A percentile compares a stretch with the other conserved stretches of the same genome.
phyloP scores from a whole-genome alignment of 345 rosid genomes.

The Gossypium rotundifolium region DNA sequence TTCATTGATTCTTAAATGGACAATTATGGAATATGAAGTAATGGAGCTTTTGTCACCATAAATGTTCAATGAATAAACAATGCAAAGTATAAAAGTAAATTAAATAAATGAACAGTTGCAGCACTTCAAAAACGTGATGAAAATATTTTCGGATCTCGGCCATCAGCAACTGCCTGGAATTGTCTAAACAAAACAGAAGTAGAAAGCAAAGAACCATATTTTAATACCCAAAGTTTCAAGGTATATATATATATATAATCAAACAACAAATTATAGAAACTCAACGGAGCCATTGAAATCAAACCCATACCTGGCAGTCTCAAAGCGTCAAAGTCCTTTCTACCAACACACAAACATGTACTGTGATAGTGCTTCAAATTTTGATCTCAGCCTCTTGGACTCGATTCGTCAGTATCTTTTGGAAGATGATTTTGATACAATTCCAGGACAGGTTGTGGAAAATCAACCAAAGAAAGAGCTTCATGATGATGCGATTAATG shows the following conservation, averaged over 20 bases:
- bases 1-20: too few relatives aligned
- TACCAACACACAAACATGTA: neutral
- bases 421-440: slow-evolving; percentile 17
- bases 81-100: neutral
- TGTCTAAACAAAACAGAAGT: neutral
- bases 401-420: slow-evolving; percentile 27
- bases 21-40: neutral
- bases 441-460: neutral
- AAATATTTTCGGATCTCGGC: neutral
- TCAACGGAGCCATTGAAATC: neutral
- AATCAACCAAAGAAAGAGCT: neutral
- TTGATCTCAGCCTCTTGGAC: slow-evolving; percentile 17
- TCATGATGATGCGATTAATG: neutral
- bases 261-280: neutral
- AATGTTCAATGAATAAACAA: neutral
- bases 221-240: neutral
- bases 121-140: slow-evolving; percentile 5
- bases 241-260: neutral
- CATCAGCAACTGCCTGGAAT: neutral
- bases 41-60: neutral
- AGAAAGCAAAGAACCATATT: neutral
- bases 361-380: neutral
- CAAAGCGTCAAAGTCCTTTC: neutral
- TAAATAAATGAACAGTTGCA: neutral
- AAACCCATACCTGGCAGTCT: neutral